Evolutionary conservation across 2,329 filamentous ascomycete genomes (phyloP), one percentile per base, ranked within the genome.

Genomic region (Sclerotinia borealis): DNA sequence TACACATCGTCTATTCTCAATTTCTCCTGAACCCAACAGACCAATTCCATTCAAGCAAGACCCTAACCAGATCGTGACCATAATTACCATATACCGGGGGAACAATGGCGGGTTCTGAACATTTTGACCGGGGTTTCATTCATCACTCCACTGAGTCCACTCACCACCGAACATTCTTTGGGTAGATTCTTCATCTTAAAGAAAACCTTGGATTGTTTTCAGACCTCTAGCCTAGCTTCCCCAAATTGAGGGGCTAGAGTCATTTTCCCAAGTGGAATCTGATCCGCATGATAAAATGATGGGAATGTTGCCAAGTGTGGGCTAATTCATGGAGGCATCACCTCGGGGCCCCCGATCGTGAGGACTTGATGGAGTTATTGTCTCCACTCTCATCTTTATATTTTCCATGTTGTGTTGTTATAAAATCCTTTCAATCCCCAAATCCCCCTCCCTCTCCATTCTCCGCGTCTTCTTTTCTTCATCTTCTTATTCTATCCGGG

Each of bases 251-350:
- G 36, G 52, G 11, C 52, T 31, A 31, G 37, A 43, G 27, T 43
- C 52, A 56, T 43, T n/a, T 22, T 56, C 39, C 36, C 37, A 56
- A 43, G 31, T 27, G 17, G 19, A 22, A n/a, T 45, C 54, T 45
- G 15, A 13, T 45, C 39, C 54, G 39, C 54, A 45, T 56, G 54
- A 56, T 39, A 43, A 13, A 43, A 25, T 31, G 52, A 56, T 56
- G 37, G 52, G 52, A 56, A 22, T 56, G n/a, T n/a, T n/a, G n/a
- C n/a, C n/a, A n/a, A n/a, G n/a, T n/a, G 37, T 29, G 39, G 52
- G 27, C 27, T 56, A 56, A 56, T 43, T 34, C 54, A 43, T 43
- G 19, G 54, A 58, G 54, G 27, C 39, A 58, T 25, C 39, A 36
- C 39, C 39, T 58, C 54, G 54, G 54, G 39, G 39, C 39, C 39